Evolutionary conservation across 805 yeast species (phyloP), one percentile per base, ranked within the genome.

Genomic region (Myxozyma sirexii): DNA sequence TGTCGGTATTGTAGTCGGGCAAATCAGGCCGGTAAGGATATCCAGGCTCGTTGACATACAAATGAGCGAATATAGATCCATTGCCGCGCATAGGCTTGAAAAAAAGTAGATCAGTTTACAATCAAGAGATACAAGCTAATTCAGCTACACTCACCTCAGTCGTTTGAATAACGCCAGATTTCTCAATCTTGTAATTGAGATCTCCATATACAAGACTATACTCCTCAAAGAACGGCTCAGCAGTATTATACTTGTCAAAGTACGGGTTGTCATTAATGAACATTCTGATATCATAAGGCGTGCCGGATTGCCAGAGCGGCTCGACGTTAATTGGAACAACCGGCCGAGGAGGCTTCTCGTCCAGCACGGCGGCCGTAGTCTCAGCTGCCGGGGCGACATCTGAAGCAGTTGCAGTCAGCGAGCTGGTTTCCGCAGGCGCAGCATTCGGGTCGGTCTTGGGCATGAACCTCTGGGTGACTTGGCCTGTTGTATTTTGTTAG

Each of bases 11-110:
- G 35, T 64, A 67, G 19, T 63, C 65, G 24, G 67, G 63, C 7
- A 52, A 50, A 12, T 33, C n/a, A 7, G 66, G 68, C 19, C 41
- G 50, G 45, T 39, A 53, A 12, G 39, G 61, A 17, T 59, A 54
- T 10, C 68, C 69, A 3, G 57, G 38, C 60, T 62, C 57, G 29
- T 63, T 41, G 29, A 73, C 60, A 42, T 63, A 66, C 4, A 74
- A 56, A 45, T 76, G 79, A 27, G 75, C 71, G 57, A 65, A 76
- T 1, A 77, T 42, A 12, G 77, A 68, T 1, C 75, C 77, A 60
- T 75, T 74, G 39, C 65, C 46, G 21, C 63, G 29, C 57, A 54
- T 31, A 59, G 67, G 49, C 64, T 62, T n/a, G n/a, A n/a, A 29
- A 48, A 24, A 27, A 41, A 29, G 17, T 41, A 26, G 24, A 15